Evolutionary conservation across 805 yeast genomes (phyloP).

Genomic region (Lipomyces yamadae): DNA sequence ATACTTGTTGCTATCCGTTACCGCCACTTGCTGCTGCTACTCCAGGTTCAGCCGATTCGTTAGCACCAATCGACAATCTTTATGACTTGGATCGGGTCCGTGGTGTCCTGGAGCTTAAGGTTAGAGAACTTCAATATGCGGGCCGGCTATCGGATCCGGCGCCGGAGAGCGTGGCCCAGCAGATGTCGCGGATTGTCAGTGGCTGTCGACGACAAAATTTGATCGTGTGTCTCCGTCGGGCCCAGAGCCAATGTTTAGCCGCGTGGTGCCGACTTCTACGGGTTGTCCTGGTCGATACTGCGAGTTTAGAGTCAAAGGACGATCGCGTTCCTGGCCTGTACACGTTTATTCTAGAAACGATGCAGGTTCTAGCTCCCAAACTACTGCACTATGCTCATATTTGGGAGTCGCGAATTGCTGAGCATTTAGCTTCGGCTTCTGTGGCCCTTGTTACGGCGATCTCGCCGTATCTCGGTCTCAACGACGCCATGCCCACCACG

Average conservation of each 20-base stretch:
- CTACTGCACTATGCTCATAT: conserved; percentile 69
- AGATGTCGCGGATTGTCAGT: conserved; percentile 13
- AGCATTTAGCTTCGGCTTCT: conserved; percentile 36
- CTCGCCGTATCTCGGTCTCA: conserved; percentile 23
- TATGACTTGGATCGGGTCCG: conserved; percentile 30
- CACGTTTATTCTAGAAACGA: conserved; percentile 72
- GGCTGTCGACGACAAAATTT: conserved; percentile 25
- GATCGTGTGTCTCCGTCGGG: conserved; percentile 41
- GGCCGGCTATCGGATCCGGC: conserved; percentile 12
- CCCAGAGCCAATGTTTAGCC: conserved; percentile 67
- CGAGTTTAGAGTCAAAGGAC: conserved; percentile 53
- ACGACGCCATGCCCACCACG: conserved; percentile 28
- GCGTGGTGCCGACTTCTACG: conserved; percentile 86
- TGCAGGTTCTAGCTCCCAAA: conserved; percentile 76
- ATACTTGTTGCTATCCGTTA: conserved; percentile 19
- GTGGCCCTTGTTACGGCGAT: conserved; percentile 27
- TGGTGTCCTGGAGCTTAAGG: conserved; percentile 38
- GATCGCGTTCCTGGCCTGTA: conserved; percentile 26
- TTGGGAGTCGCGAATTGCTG: conserved; percentile 35
- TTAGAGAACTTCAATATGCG: conserved; percentile 36
- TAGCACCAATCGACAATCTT: conserved; percentile 10
- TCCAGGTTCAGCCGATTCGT: conserved; percentile 7
- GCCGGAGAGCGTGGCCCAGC: conserved; percentile 10
- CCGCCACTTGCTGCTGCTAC: conserved; percentile 22
- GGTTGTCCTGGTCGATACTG: conserved; percentile 68